phyloP scores from a whole-genome alignment of 108 stramenopile species.

The Skeletonema grethae region DNA sequence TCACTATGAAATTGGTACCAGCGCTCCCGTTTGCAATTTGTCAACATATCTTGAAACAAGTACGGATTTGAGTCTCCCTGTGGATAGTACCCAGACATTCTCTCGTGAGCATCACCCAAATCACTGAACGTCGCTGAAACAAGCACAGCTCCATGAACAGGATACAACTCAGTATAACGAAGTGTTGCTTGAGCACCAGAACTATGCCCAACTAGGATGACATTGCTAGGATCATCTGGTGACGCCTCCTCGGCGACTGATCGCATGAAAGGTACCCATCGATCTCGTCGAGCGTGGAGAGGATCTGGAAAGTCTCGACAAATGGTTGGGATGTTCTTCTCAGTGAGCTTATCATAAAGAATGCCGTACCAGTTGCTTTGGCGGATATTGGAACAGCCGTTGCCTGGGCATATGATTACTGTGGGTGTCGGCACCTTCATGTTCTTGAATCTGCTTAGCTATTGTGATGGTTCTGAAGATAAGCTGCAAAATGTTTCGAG shows the following conservation, averaged over 20 bases:
- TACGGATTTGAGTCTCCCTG: slow-evolving; percentile 57
- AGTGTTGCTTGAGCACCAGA: slow-evolving; percentile 73
- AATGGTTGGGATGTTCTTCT: slow-evolving; percentile 43
- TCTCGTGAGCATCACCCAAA: slow-evolving; percentile 71
- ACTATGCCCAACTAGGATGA: slow-evolving; percentile 72
- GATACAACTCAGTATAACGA: slow-evolving; percentile 64
- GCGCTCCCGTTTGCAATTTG: slow-evolving; percentile 39
- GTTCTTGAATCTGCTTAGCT: no score
- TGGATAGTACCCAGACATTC: slow-evolving; percentile 76
- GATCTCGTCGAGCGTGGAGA: slow-evolving; percentile 58
- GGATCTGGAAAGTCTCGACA: slow-evolving; percentile 75
- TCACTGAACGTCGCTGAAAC: slow-evolving; percentile 73
- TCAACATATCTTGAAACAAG: slow-evolving; percentile 58
- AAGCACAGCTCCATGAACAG: slow-evolving; percentile 47
- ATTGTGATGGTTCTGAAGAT: no score
- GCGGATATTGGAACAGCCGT: slow-evolving; percentile 63
- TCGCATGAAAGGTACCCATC: slow-evolving; percentile 69
- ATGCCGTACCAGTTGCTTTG: slow-evolving; percentile 70
- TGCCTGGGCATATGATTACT: slow-evolving; percentile 74
- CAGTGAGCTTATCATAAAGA: slow-evolving; percentile 41
- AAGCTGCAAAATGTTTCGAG: no score
- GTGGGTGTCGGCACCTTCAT: slow-evolving; percentile 27
- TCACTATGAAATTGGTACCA: slow-evolving; percentile 79
- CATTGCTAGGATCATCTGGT: slow-evolving; percentile 32
- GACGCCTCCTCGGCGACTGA: slow-evolving; percentile 33